Evolutionary conservation across 75 land plant species (phyloP), one percentile per base, ranked within the genome.

Genomic region (Sequoia sempervirens): DNA sequence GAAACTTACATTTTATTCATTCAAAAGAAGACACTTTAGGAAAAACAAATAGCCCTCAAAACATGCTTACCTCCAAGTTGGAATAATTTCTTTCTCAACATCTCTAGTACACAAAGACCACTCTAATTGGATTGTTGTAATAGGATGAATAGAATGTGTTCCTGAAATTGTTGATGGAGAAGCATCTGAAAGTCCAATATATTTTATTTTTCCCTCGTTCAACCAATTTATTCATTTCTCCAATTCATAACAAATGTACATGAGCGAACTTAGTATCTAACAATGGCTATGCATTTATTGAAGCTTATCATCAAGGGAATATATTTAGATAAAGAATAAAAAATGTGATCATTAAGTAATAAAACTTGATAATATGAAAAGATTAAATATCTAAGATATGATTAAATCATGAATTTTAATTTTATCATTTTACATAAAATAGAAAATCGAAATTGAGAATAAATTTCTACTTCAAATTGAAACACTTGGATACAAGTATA

Each of bases 61-160:
- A 83, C 30, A 85, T 14, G 11, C 83, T 54, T 74, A 91, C 93
- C 91, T 89, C 79, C 91, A 90, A 56, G 91, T 90, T 50, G 92
- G 91, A 56, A 91, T 80, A 6, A n/a, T n/a, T n/a, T n/a, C n/a
- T n/a, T n/a, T n/a, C n/a, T n/a, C n/a, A n/a, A n/a, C n/a, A n/a
- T n/a, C n/a, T n/a, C n/a, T n/a, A n/a, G n/a, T n/a, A n/a, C n/a
- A n/a, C n/a, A n/a, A n/a, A n/a, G n/a, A n/a, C n/a, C n/a, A n/a
- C n/a, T n/a, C n/a, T n/a, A n/a, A n/a, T n/a, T n/a, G n/a, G n/a
- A n/a, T n/a, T n/a, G 92, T 90, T 26, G 92, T 89, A 28, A 38
- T 79, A 40, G 75, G 84, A 43, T 83, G 84, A 37, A 83, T 34
- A 46, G 30, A 36, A 40, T 83, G 84, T 10, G 83, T 73, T 64